Percentiles rank a stretch among this genome's conserved stretches.
These are phyloP conservation scores for Hypoxylon sp. DNA, from an alignment of 2,329 filamentous ascomycete species.

Conservation along the genomic window DNA sequence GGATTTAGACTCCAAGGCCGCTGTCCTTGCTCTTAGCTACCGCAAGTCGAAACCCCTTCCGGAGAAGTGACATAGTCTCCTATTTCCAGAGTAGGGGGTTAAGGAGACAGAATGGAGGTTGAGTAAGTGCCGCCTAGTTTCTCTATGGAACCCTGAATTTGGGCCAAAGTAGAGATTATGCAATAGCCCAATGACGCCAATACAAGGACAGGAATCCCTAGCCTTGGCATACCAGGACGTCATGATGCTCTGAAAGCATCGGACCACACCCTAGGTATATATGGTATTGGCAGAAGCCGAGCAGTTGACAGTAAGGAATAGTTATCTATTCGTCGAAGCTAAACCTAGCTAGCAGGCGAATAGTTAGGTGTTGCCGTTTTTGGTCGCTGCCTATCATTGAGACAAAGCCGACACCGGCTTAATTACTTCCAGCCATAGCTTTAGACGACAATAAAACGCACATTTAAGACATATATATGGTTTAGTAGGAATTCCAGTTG, in stretches of 20 bases:
- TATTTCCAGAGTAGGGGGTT: background rate
- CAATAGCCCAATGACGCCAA: background rate
- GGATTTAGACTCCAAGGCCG: conserved; percentile 13
- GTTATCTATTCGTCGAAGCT: background rate
- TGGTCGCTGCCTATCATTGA: background rate
- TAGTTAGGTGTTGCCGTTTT: background rate
- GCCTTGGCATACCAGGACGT: background rate
- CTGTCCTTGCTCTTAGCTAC: background rate
- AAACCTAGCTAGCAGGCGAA: background rate
- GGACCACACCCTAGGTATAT: background rate
- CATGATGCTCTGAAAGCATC: background rate
- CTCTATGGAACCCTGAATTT: background rate
- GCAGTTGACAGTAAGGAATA: background rate
- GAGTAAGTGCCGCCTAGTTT: conserved; percentile 4
- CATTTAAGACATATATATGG: background rate
- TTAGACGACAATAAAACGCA: background rate
- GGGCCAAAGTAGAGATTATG: background rate
- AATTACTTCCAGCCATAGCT: background rate
- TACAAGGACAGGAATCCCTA: background rate
- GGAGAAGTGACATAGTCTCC: background rate
- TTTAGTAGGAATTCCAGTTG: too few relatives aligned
- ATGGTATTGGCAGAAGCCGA: background rate
- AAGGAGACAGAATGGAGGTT: background rate
- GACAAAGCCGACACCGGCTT: background rate
- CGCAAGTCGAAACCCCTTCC: background rate